A percentile compares a stretch with the other conserved stretches of the same genome.
phyloP scores from a whole-genome alignment of 75 land plant species.

The Pinus taeda region DNA sequence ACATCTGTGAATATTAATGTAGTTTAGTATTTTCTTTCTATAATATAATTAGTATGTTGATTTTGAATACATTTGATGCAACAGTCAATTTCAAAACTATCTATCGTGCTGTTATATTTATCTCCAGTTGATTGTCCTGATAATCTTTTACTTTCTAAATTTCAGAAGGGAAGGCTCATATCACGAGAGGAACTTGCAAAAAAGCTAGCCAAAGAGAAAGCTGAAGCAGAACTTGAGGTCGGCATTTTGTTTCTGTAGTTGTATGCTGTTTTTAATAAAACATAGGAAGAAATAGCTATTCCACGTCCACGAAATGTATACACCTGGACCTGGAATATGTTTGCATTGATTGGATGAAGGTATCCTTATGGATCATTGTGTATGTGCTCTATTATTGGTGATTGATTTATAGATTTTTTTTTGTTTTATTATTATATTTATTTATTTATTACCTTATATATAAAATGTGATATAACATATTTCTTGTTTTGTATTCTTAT shows the following conservation, averaged over 20 bases:
- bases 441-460: not conserved
- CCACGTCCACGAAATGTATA: too few relatives aligned
- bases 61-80: not conserved
- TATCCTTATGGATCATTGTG: not conserved
- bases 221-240: constrained; percentile 60
- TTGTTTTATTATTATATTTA: not conserved
- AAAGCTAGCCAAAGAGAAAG: constrained; percentile 61
- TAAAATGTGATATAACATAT: not conserved
- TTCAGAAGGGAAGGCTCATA: constrained; percentile 69
- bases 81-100: not conserved
- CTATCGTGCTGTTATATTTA: not conserved
- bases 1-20: too few relatives aligned
- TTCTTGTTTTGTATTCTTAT: not conserved
- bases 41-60: too few relatives aligned
- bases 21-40: too few relatives aligned
- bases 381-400: not conserved
- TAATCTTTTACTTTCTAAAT: not conserved
- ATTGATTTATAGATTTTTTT: not conserved
- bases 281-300: too few relatives aligned
- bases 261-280: not conserved
- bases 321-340: not conserved
- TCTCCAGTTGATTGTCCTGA: constrained; percentile 7
- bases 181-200: constrained; percentile 58
- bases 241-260: not conserved
- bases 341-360: not conserved